These are phyloP conservation scores for Purpureocillium takamizusanense DNA, from an alignment of 2,329 filamentous ascomycete species.

Conservation along the genomic window DNA sequence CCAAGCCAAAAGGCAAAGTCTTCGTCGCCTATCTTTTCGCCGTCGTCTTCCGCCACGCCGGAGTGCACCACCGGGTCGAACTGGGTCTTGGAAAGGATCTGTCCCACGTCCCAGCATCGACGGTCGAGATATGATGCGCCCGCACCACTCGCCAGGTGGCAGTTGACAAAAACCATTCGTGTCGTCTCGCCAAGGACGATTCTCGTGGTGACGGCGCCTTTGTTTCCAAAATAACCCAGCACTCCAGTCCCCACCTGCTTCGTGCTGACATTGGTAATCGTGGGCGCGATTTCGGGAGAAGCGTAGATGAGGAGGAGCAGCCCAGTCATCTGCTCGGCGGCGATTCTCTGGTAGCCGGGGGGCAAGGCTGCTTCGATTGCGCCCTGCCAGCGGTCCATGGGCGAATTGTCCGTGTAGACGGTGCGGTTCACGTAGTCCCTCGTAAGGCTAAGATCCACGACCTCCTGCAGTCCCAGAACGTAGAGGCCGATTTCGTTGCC, in stretches of 20 bases:
- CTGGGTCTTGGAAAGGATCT: conserved; percentile 66
- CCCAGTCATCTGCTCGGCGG: conserved; percentile 79
- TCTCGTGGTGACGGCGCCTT: conserved; percentile 76
- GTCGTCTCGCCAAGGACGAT: conserved; percentile 86
- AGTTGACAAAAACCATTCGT: conserved; percentile 81
- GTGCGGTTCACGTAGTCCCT: conserved; percentile 62
- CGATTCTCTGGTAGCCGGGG: conserved; percentile 64
- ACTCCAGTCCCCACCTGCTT: conserved; percentile 80
- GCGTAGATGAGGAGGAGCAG: conserved; percentile 80
- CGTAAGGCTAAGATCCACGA: conserved; percentile 76
- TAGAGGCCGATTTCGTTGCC: conserved; percentile 77
- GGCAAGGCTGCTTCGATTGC: conserved; percentile 69
- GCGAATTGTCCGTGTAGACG: conserved; percentile 62
- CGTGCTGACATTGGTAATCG: conserved; percentile 74
- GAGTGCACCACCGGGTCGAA: conserved; percentile 66
- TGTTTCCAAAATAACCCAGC: conserved; percentile 92
- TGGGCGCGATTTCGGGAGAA: conserved; percentile 63
- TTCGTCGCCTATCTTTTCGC: conserved; percentile 71
- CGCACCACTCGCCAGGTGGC: conserved; percentile 79
- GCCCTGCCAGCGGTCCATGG: conserved; percentile 71
- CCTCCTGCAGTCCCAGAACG: conserved; percentile 82
- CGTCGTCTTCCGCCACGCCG: conserved; percentile 56
- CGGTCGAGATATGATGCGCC: conserved; percentile 71
- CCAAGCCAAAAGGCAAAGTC: conserved; percentile 96
- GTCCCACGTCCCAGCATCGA: conserved; percentile 80